Conservation (phyloP, 805 yeast species). For the Jamesozyma lodderae region DNA sequence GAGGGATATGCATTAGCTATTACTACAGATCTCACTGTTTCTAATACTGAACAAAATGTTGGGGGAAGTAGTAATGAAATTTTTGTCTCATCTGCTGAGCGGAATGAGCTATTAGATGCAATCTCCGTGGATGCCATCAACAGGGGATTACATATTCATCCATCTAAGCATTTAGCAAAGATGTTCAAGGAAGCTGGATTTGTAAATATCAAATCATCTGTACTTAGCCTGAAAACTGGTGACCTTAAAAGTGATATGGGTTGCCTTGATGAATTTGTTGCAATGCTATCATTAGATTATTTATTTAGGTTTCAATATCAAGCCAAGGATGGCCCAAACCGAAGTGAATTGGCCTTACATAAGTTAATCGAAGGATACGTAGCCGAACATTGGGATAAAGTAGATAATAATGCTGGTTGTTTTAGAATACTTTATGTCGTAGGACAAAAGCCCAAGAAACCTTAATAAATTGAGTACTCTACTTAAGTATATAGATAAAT, state of each 20-base stretch:
- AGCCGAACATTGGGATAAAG: slow-evolving; percentile 22
- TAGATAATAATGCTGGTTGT: slow-evolving; percentile 23
- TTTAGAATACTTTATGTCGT: slow-evolving; percentile 18
- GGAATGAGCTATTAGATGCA: slow-evolving; percentile 18
- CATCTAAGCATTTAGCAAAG: slow-evolving; percentile 21
- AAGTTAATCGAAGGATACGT: slow-evolving; percentile 21
- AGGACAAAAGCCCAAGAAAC: slow-evolving; percentile 23
- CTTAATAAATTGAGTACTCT: no score
- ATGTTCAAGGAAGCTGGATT: slow-evolving; percentile 25
- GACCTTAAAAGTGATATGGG: slow-evolving; percentile 26
- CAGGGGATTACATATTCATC: slow-evolving; percentile 20
- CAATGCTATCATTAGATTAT: slow-evolving; percentile 14
- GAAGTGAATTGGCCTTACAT: slow-evolving; percentile 14
- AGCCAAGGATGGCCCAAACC: slow-evolving; percentile 10
- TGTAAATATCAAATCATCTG: slow-evolving; percentile 21
- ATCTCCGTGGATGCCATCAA: slow-evolving; percentile 22
- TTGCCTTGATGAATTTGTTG: slow-evolving; percentile 20
- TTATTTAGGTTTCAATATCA: slow-evolving; percentile 13
- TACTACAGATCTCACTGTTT: slow-evolving; percentile 16
- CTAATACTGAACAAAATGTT: slow-evolving; percentile 7
- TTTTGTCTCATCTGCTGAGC: slow-evolving; percentile 16
- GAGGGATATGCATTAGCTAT: slow-evolving; percentile 25
- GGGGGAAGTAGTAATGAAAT: background rate
- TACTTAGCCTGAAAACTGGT: slow-evolving; percentile 22
- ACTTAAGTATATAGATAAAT: no score